A percentile compares a stretch with the other conserved stretches of the same genome.
These are phyloP conservation scores for Amanita thiersii DNA, from an alignment of 768 basidiomycete genomes.

Conservation along the genomic window DNA sequence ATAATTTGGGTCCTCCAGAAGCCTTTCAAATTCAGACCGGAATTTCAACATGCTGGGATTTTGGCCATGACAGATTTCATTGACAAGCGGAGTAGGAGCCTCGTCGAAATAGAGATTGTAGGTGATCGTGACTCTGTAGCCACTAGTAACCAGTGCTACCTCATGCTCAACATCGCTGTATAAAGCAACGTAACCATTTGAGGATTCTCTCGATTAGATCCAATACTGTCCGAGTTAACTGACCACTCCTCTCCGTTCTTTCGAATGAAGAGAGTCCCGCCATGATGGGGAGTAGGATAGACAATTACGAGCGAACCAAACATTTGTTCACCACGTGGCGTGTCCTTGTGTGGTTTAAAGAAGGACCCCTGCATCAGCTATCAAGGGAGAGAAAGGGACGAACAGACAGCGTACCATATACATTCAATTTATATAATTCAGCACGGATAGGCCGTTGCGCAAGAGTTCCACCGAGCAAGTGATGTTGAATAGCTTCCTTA, in stretches of 20 bases:
- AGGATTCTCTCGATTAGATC: slow-evolving; percentile 10
- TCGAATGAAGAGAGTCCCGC: slow-evolving; percentile 32
- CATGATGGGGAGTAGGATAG: slow-evolving; percentile 36
- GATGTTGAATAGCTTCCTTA: too few species aligned
- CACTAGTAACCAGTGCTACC: slow-evolving; percentile 24
- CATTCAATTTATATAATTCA: slow-evolving; percentile 29
- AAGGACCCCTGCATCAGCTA: slow-evolving; percentile 23
- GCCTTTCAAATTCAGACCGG: slow-evolving; percentile 15
- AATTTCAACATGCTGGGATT: slow-evolving; percentile 9
- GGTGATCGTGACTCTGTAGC: slow-evolving; percentile 32
- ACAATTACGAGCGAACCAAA: slow-evolving; percentile 45
- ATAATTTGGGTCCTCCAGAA: slow-evolving; percentile 18
- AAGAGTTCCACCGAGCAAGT: slow-evolving; percentile 13
- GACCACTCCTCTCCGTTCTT: slow-evolving; percentile 24
- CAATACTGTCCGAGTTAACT: slow-evolving; percentile 25
- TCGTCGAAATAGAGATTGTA: slow-evolving; percentile 30
- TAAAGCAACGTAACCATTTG: slow-evolving; percentile 26
- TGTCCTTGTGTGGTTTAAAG: slow-evolving; percentile 44
- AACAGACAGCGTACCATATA: slow-evolving; percentile 23
- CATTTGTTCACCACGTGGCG: slow-evolving; percentile 32
- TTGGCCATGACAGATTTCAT: neutral
- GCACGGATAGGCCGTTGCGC: slow-evolving; percentile 12
- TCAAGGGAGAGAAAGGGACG: neutral
- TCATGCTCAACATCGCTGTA: slow-evolving; percentile 34
- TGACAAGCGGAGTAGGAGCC: neutral